Base-by-base conservation (phyloP, 345 rosid genomes). In the Reutealis trisperma region DNA sequence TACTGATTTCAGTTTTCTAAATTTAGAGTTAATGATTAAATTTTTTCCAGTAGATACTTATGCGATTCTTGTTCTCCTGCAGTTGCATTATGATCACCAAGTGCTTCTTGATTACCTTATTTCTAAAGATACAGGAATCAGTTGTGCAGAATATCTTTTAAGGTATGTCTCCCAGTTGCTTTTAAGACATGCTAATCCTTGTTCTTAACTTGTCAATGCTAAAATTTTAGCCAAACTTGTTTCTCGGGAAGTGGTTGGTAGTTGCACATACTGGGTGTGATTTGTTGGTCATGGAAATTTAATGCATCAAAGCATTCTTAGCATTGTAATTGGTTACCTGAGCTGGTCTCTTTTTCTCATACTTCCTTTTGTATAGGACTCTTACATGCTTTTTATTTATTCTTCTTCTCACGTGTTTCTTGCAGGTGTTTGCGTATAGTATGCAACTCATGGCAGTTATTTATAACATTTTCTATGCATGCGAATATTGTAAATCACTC, bases 81-180 rank as follows among this genome's bases (percentile, higher is more conserved):
- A 95, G 98, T 78, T 95, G 81, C 93, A 86, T 76, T 95, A 89
- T 82, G 98, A 92, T 83, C 97, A 95, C 83, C 91, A 91, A 84
- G 94, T 92, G 78, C 93, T 95, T 82, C 97, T 95, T 69, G 96
- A 95, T 88, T 93, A 89, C 87, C 97, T 92, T 73, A 90, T 91
- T 79, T 92, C 98, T 44, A 91, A 89, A 83, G 98, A 91, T 77
- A 83, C 79, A 0, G 94, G 99, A 78, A 82, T 83, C 77, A 83
- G 78, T 79, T 89, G 94, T 81, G 96, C 92, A 59, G 96, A 91
- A 71, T 95, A 92, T 87, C 89, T 95, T 49, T 82, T 95, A 69
- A 89, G 94, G 99, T 89, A 47, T 61, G 77, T 75, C 68, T 77
- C 82, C 67, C 59, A 58, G 79, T 75, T 79, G 79, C 37, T 47